phyloP scores from a whole-genome alignment of 106 monocot genomes.

The Chionographis japonica region DNA sequence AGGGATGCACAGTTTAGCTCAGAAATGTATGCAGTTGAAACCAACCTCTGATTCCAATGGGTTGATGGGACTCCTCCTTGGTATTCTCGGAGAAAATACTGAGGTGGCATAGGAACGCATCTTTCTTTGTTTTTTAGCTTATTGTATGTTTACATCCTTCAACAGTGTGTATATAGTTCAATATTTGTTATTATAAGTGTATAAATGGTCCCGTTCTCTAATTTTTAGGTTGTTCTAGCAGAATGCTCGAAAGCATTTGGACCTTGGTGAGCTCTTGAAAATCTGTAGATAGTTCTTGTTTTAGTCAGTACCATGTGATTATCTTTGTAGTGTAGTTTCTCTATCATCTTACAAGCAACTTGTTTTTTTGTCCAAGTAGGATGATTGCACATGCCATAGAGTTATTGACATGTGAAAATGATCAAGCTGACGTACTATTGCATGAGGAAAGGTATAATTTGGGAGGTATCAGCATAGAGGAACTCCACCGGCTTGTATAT shows the following conservation, averaged over 20 bases:
- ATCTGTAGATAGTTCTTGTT: not conserved
- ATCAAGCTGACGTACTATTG: slow-evolving; percentile 63
- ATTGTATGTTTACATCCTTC: too few relatives aligned
- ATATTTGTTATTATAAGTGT: too few relatives aligned
- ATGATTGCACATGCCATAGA: slow-evolving; percentile 87
- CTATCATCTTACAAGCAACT: slow-evolving; percentile 14
- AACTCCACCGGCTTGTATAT: slow-evolving; percentile 82
- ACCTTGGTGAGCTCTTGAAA: slow-evolving; percentile 63
- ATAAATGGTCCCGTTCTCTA: not conserved
- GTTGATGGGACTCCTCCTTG: slow-evolving; percentile 51
- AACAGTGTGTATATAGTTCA: too few relatives aligned
- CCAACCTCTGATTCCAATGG: slow-evolving; percentile 38
- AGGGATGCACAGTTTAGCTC: slow-evolving; percentile 61
- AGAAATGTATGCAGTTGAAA: slow-evolving; percentile 84
- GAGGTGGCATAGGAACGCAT: slow-evolving; percentile 39
- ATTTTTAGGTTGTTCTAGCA: slow-evolving; percentile 77
- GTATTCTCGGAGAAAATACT: slow-evolving; percentile 79
- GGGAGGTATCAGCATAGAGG: slow-evolving; percentile 82
- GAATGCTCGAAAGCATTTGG: slow-evolving; percentile 88
- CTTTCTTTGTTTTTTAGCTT: not conserved
- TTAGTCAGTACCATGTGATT: not conserved
- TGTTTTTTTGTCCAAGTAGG: slow-evolving; percentile 33
- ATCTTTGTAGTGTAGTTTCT: not conserved
- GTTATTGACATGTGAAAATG: slow-evolving; percentile 58
- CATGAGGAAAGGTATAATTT: slow-evolving; percentile 84